Conservation (phyloP, 2,329 filamentous ascomycete genomes). For the Aspergillus sp. region DNA sequence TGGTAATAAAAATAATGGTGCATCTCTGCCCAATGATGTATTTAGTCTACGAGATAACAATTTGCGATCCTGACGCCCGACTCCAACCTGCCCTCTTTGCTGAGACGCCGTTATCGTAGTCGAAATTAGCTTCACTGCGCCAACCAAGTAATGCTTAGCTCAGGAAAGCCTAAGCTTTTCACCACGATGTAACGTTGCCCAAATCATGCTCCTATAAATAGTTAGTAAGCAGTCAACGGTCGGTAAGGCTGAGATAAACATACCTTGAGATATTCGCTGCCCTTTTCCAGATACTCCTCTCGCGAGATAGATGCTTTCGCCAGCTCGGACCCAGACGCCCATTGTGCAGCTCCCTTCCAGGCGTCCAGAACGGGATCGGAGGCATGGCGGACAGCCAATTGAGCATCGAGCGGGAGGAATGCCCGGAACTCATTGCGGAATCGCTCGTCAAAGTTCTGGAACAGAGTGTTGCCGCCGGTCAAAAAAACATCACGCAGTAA, state of each 20-base stretch:
- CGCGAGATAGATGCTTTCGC: constrained; percentile 71
- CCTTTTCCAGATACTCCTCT: constrained; percentile 90
- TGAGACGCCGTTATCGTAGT: constrained; percentile 3
- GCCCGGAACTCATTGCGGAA: constrained; percentile 73
- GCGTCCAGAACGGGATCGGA: constrained; percentile 80
- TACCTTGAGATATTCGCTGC: constrained; percentile 88
- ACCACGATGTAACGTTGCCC: constrained; percentile 41
- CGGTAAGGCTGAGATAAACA: constrained; percentile 10
- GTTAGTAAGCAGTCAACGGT: not conserved
- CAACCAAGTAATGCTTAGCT: not conserved
- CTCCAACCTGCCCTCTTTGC: not conserved
- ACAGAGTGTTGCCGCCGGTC: constrained; percentile 90
- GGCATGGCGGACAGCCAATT: constrained; percentile 73
- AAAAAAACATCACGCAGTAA: constrained; percentile 88
- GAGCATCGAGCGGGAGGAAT: constrained; percentile 70
- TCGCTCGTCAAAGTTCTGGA: constrained; percentile 83
- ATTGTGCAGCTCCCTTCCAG: constrained; percentile 89
- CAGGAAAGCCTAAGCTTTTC: not conserved
- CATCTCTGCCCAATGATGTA: not conserved
- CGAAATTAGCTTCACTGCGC: not conserved
- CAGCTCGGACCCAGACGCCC: constrained; percentile 67
- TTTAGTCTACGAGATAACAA: constrained; percentile 1
- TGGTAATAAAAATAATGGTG: not conserved
- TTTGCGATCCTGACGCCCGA: constrained; percentile 11
- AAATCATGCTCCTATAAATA: constrained; percentile 41